Base-by-base conservation (phyloP, 2,329 filamentous ascomycete species). In the Penicillium rolfsii region DNA sequence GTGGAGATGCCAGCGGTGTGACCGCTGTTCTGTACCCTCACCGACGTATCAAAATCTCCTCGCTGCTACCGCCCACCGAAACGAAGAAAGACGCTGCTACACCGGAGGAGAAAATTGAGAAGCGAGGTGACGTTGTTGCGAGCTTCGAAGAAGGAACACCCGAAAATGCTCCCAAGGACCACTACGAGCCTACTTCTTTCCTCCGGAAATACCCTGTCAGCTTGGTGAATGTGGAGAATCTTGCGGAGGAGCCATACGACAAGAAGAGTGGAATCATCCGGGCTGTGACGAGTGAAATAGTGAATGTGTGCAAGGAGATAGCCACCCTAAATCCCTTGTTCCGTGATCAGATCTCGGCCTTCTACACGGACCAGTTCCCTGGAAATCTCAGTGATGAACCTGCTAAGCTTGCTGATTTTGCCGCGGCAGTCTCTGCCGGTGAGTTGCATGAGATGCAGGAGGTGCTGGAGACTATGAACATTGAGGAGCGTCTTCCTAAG, bases 281-380 rank as follows among this genome's bases (percentile, higher is more conserved):
- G 58, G 95, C 95, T 12, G 88, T 99, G 49, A 95, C 94, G 53
- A 97, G 94, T 72, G 96, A 99, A 80, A 98, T 99, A 63, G 93
- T 99, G 74, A 98, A 97, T 75, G 95, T 97, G 0, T 98, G 97
- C 83, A 98, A 97, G 80, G 93, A 98, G 75, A 92, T 99, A 57
- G 94, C 94, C 9, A 90, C 88, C 48, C 87, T 97, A 78, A 99
- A 98, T 80, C 92, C 91, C 61, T 84, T 99, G 22, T 99, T 99
- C 83, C 87, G 94, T 60, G 95, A 99, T 72, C 95, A 99, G 74
- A 96, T 99, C 58, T 96, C 93, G 0, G 96, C 94, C 1, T 99
- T 98, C 74, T 94, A 93, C 33, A 96, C 96, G 83, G 96, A 92
- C 70, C 93, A 97, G 70, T 96, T 91, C 9, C 91, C 93, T 0